Base-by-base conservation (phyloP, 2,329 filamentous ascomycete species). In the Scedosporium apiospermum region DNA sequence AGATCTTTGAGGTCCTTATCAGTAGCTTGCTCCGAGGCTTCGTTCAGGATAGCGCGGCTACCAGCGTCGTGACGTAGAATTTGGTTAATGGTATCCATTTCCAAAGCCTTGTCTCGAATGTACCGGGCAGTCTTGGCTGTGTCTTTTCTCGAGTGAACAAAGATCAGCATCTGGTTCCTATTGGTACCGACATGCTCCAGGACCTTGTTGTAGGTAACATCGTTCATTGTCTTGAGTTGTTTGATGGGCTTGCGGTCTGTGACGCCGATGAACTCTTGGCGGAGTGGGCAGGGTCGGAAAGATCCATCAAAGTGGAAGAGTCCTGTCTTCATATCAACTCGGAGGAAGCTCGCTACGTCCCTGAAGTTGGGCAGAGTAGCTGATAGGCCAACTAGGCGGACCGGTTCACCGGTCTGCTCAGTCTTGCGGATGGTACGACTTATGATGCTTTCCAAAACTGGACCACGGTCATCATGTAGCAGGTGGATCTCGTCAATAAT, bases 221-320 rank as follows among this genome's bases (percentile, higher is more conserved):
- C 95, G 71, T 99, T 99, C 95, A 99, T 99, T 0, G 90, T 96
- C 81, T 98, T 97, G 62, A 99, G 80, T 74, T 99, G 95, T 77
- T 98, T 99, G 77, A 99, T 99, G 5, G 95, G 90, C 74, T 98
- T 98, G 78, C 95, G 96, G 68, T 99, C 95, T 0, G 93, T 97
- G 53, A 99, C 90, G 61, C 95, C 95, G 67, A 99, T 91, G 71
- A 98, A 99, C 74, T 99, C 96, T 73, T 99, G 95, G 69, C 91
- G 92, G 68, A 99, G 76, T 1, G 95, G 95, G 73, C 95, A 99
- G 65, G 95, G 96, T 68, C 95, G 84, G 79, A 88, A 99, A 3
- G 92, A 92, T 53, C 90, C 91, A 73, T 99, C 95, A 68, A 99
- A 99, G 74, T 99, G 93, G 81, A 96, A 98, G 61, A 98, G 81